Base-by-base conservation (phyloP, 805 yeast genomes). In the Wickerhamiella nectarea region DNA sequence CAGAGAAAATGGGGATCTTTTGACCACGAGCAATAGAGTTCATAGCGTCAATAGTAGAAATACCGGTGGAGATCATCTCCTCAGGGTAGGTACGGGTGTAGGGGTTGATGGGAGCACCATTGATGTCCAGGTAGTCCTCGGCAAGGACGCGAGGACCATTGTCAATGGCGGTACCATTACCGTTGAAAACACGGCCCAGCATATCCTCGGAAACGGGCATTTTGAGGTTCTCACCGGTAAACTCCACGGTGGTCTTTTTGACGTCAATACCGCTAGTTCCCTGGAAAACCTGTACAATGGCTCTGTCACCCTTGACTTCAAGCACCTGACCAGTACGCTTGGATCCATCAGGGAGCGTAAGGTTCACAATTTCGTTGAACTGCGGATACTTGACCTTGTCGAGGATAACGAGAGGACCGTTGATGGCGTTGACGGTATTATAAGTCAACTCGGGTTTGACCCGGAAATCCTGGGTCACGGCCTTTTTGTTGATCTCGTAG, bases 11-110 rank as follows among this genome's bases (percentile, higher is more conserved):
- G 44, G 99, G 99, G 63, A 91, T 91, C 71, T 91, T 91, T 71
- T 91, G 99, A 55, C 99, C 99, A 75, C 99, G 84, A 48, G 99
- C 99, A 72, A 91, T 91, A 36, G 98, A 89, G 69, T 91, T 93
- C 98, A 91, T 91, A 46, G 96, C 87, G 65, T 91, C 99, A 61
- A 91, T 91, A 41, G 98, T 95, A 39, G 96, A 87, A 51, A 91
- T 74, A 75, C 99, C 99, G 15, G 99, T 93, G 43, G 96, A 86
- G 57, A 91, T 91, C 99, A 91, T 91, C 71, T 91, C 99, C 72
- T 91, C 98, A 24, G 99, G 99, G 64, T 93, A 93, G 56, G 91
- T 91, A 69, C 99, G 87, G 36, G 96, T 94, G 64, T 68, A 91
- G 44, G 99, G 99, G 62, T 91, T 91, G 66, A 91, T 91, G 59